These are phyloP conservation scores for Paecilomyces variotii DNA, from an alignment of 2,329 filamentous ascomycete genomes.

Conservation along the genomic window DNA sequence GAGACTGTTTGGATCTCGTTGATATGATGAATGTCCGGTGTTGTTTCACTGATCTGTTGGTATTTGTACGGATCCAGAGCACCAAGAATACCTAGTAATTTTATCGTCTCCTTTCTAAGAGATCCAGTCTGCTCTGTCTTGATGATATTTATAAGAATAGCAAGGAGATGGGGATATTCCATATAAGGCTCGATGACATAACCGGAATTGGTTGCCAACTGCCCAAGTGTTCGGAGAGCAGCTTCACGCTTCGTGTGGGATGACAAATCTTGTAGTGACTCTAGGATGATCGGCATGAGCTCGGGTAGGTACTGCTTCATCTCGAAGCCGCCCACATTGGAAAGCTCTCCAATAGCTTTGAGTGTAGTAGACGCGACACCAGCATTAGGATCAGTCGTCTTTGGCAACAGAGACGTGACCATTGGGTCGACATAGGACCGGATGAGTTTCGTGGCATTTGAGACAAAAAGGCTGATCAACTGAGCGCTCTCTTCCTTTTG, in stretches of 20 bases:
- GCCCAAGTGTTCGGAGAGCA: slow-evolving; percentile 80
- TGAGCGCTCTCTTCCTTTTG: slow-evolving; percentile 97
- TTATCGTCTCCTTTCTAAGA: slow-evolving; percentile 88
- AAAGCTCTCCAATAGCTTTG: slow-evolving; percentile 87
- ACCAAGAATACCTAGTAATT: slow-evolving; percentile 89
- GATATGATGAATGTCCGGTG: slow-evolving; percentile 68
- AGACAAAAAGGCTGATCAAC: slow-evolving; percentile 82
- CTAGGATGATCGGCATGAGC: slow-evolving; percentile 91
- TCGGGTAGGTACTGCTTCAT: slow-evolving; percentile 87
- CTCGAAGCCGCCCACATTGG: slow-evolving; percentile 85
- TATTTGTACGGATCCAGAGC: slow-evolving; percentile 95
- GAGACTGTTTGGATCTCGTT: slow-evolving; percentile 64
- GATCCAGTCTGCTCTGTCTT: slow-evolving; percentile 82
- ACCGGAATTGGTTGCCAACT: slow-evolving; percentile 89
- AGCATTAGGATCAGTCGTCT: slow-evolving; percentile 74
- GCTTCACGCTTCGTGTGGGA: slow-evolving; percentile 86
- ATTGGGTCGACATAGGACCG: slow-evolving; percentile 97
- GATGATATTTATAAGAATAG: slow-evolving; percentile 88
- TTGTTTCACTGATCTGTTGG: slow-evolving; percentile 82
- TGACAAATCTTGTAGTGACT: slow-evolving; percentile 87
- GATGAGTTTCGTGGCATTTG: slow-evolving; percentile 86
- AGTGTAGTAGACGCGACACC: slow-evolving; percentile 92
- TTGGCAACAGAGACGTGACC: slow-evolving; percentile 87
- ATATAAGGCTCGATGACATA: slow-evolving; percentile 96
- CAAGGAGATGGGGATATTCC: slow-evolving; percentile 88